A percentile compares a stretch with the other conserved stretches of the same genome.
Conservation (phyloP, 2,329 filamentous ascomycete species). For the Pyrenophora seminiperda region DNA sequence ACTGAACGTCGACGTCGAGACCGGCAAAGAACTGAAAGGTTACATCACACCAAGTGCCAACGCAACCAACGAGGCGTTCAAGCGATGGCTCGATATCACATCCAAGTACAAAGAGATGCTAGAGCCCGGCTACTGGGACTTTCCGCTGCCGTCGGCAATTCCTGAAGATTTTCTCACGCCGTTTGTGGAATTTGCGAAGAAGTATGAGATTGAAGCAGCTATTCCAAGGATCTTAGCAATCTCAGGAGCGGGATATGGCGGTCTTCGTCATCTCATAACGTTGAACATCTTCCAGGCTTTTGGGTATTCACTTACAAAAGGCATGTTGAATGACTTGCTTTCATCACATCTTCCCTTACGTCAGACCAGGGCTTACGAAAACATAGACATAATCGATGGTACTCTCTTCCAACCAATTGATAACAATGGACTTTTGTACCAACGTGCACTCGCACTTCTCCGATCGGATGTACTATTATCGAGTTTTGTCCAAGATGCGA, state of each 20-base stretch:
- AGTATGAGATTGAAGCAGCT: constrained; percentile 42
- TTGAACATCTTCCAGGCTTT: constrained; percentile 28
- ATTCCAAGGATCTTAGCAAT: constrained; percentile 24
- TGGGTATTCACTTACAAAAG: constrained; percentile 22
- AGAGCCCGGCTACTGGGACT: constrained; percentile 32
- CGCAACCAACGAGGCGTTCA: constrained; percentile 24
- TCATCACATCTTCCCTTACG: too few relatives aligned
- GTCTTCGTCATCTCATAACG: constrained; percentile 22
- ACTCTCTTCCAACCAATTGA: constrained; percentile 19
- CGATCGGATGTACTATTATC: constrained; percentile 17
- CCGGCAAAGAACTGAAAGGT: constrained; percentile 23
- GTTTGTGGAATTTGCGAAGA: constrained; percentile 56
- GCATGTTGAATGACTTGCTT: background rate
- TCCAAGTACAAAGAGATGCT: constrained; percentile 23
- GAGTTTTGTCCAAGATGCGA: constrained; percentile 10
- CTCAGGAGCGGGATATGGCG: constrained; percentile 28
- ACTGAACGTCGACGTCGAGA: constrained; percentile 41
- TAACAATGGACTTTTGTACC: constrained; percentile 30
- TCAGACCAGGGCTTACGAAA: too few relatives aligned
- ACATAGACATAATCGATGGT: constrained; percentile 7
- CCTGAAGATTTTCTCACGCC: constrained; percentile 56
- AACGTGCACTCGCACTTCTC: constrained; percentile 27
- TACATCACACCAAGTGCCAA: constrained; percentile 22
- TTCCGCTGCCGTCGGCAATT: constrained; percentile 45
- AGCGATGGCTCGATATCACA: constrained; percentile 24